A percentile compares a stretch with the other conserved stretches of the same genome.
Conservation (phyloP, 1,139 yeast genomes). For the Fermentozyma sake region DNA sequence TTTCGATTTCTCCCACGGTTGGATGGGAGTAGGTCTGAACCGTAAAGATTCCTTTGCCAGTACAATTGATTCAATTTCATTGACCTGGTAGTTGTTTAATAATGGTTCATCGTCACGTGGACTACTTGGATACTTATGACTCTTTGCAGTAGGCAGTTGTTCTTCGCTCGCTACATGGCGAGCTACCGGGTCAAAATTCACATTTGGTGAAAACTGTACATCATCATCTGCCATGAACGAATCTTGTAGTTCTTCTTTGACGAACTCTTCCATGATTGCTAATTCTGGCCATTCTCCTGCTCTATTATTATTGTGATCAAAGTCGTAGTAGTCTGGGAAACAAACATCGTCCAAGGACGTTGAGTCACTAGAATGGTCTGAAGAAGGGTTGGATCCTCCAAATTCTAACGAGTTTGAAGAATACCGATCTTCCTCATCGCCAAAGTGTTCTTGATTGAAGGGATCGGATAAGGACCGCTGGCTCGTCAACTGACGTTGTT, state of each 20-base stretch:
- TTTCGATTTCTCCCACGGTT: constrained; percentile 65
- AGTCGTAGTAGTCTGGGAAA: constrained; percentile 34
- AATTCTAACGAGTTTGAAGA: constrained; percentile 36
- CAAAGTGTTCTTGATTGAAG: background rate
- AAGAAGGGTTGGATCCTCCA: constrained; percentile 64
- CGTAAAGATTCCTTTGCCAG: constrained; percentile 44
- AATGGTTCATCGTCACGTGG: constrained; percentile 23
- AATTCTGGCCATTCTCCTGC: constrained; percentile 75
- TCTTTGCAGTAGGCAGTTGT: background rate
- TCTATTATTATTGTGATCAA: constrained; percentile 5
- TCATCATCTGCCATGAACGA: constrained; percentile 10
- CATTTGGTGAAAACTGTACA: constrained; percentile 13
- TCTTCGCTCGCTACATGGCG: constrained; percentile 6
- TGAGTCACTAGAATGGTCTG: constrained; percentile 68
- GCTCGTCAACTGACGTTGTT: constrained; percentile 24
- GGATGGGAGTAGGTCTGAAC: constrained; percentile 68
- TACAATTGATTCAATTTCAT: constrained; percentile 58
- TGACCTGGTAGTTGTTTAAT: constrained; percentile 41
- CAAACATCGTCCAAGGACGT: constrained; percentile 77
- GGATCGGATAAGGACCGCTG: background rate
- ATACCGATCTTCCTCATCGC: constrained; percentile 15
- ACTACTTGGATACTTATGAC: no score
- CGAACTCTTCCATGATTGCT: constrained; percentile 66
- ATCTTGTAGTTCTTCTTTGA: constrained; percentile 68
- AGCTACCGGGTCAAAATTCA: constrained; percentile 23